These are phyloP conservation scores for Spergularia bocconei DNA, from an alignment of 148 eudicot genomes.

Conservation along the genomic window DNA sequence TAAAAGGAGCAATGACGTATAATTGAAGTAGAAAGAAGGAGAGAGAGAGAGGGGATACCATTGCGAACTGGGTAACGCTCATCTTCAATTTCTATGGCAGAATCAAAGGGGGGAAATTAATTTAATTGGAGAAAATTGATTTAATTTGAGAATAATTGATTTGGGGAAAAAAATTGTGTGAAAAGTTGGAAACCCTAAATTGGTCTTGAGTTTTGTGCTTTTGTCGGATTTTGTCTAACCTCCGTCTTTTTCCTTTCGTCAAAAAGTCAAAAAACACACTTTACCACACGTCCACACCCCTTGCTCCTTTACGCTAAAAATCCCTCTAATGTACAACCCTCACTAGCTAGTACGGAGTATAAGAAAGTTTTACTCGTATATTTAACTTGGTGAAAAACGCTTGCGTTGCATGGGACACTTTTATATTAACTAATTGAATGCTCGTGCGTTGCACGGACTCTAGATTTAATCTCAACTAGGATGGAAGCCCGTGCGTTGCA, in stretches of 20 bases:
- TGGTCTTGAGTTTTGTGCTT: not conserved
- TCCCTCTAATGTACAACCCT: too few species aligned
- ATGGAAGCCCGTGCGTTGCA: too few species aligned
- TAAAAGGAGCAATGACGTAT: not conserved
- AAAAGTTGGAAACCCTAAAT: constrained; percentile 37
- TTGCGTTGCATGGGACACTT: too few species aligned
- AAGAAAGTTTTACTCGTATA: too few species aligned
- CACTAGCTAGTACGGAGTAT: too few species aligned
- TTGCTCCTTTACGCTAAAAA: too few species aligned
- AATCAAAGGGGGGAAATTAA: not conserved
- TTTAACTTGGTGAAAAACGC: too few species aligned
- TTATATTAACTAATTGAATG: too few species aligned
- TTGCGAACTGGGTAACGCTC: constrained; percentile 58
- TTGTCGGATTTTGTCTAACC: constrained; percentile 4
- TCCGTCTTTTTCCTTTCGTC: not conserved
- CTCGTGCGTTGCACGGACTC: too few species aligned
- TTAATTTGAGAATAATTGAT: constrained; percentile 3
- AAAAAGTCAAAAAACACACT: too few species aligned
- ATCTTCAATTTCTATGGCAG: constrained; percentile 24
- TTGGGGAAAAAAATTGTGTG: constrained; percentile 25
- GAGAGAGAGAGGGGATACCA: constrained; percentile 39
- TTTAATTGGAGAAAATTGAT: not conserved
- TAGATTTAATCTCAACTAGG: too few species aligned
- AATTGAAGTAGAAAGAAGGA: not conserved
- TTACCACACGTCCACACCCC: too few species aligned